Percentiles rank a stretch among this genome's conserved stretches.
phyloP scores from a whole-genome alignment of 169 alveolate genomes.

The Perkinsus olseni region DNA sequence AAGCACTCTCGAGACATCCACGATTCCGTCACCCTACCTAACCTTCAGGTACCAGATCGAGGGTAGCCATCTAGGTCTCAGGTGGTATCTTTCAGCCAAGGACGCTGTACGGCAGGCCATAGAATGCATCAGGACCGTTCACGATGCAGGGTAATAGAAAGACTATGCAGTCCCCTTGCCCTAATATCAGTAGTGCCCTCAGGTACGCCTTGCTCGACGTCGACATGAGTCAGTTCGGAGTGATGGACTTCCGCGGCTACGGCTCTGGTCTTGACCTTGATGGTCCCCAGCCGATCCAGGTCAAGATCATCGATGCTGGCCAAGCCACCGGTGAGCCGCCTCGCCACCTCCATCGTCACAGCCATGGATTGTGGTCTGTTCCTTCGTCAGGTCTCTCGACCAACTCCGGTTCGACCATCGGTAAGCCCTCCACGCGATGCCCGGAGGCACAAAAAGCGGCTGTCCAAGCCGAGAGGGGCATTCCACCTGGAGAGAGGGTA shows the following conservation, averaged over 20 bases:
- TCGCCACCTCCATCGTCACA: too few species aligned
- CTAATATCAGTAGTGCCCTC: neutral
- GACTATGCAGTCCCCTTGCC: neutral
- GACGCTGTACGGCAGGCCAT: neutral
- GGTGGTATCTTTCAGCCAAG: neutral
- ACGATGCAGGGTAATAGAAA: constrained; percentile 1
- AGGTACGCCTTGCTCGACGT: neutral
- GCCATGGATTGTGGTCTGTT: too few species aligned
- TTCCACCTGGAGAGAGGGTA: neutral
- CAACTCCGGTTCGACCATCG: neutral
- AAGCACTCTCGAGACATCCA: neutral
- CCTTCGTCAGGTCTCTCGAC: neutral
- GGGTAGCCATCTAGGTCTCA: neutral
- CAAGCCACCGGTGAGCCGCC: neutral
- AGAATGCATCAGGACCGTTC: neutral
- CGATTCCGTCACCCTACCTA: neutral
- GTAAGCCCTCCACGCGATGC: neutral
- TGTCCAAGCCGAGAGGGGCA: neutral
- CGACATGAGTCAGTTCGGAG: neutral
- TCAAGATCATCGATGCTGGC: neutral
- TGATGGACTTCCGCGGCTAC: neutral
- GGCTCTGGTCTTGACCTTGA: neutral
- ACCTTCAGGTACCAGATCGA: neutral
- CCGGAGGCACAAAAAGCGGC: neutral
- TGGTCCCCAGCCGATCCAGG: neutral